Conservation (phyloP, 805 yeast species). For the Wickerhamomyces mucosus region DNA sequence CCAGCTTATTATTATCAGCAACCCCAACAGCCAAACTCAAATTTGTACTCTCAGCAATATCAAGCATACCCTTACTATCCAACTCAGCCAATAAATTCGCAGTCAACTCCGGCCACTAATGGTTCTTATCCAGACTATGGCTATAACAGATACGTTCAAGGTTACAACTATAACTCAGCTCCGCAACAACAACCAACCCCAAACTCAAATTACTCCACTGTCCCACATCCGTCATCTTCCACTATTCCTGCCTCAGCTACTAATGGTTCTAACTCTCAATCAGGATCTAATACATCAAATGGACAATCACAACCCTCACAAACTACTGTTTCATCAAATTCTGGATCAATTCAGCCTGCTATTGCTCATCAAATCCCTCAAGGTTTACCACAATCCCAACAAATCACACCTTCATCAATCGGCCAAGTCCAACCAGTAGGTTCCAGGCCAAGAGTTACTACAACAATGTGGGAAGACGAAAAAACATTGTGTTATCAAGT, state of each 20-base stretch:
- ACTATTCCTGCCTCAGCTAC: slow-evolving; percentile 4
- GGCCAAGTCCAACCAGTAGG: slow-evolving; percentile 23
- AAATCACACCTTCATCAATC: slow-evolving; percentile 12
- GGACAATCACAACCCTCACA: neutral
- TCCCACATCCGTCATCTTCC: slow-evolving; percentile 14
- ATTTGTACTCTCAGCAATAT: slow-evolving; percentile 4
- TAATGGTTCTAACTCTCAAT: slow-evolving; percentile 1
- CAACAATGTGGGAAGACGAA: slow-evolving; percentile 90
- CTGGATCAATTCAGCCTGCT: too few species aligned
- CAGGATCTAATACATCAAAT: slow-evolving; percentile 17
- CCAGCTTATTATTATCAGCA: slow-evolving; percentile 6
- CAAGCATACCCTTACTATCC: slow-evolving; percentile 5
- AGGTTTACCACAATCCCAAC: slow-evolving; percentile 6
- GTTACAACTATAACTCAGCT: slow-evolving; percentile 8
- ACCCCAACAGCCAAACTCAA: slow-evolving; percentile 3
- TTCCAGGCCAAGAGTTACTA: slow-evolving; percentile 52
- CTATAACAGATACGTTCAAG: slow-evolving; percentile 5
- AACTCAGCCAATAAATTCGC: slow-evolving; percentile 3
- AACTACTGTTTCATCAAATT: slow-evolving; percentile 9
- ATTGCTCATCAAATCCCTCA: slow-evolving; percentile 2
- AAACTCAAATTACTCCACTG: slow-evolving; percentile 7
- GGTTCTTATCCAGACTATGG: too few species aligned
- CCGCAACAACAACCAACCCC: slow-evolving; percentile 3
- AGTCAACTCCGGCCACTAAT: slow-evolving; percentile 6
- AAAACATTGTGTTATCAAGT: slow-evolving; percentile 79